Conservation (phyloP, 805 yeast species). For the Sugiyamaella qingdaonensis region DNA sequence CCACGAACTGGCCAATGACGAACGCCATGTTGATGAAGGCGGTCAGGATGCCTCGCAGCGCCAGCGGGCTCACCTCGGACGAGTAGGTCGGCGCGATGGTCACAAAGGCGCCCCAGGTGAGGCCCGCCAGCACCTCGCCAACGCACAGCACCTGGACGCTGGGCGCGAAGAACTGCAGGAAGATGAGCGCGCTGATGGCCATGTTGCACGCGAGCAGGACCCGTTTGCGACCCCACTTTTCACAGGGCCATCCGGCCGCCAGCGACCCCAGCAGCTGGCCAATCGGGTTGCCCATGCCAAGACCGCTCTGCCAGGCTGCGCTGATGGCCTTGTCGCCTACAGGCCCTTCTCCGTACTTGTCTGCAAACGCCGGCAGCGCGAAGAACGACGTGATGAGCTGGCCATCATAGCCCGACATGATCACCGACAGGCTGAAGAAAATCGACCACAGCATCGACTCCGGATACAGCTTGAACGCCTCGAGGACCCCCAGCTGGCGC, state of each 20-base stretch:
- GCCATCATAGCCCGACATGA: constrained; percentile 50
- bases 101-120: constrained; percentile 56
- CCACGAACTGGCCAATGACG: constrained; percentile 56
- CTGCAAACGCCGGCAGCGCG: constrained; percentile 43
- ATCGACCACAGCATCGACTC: constrained; percentile 47
- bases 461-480: constrained; percentile 41
- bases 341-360: constrained; percentile 39
- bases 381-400: constrained; percentile 41
- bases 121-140: constrained; percentile 38
- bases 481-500: constrained; percentile 28
- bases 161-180: constrained; percentile 49
- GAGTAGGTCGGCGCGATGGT: constrained; percentile 51
- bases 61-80: constrained; percentile 53
- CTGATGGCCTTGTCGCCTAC: constrained; percentile 20
- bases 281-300: constrained; percentile 31
- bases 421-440: constrained; percentile 40
- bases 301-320: constrained; percentile 30
- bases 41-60: constrained; percentile 48
- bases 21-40: constrained; percentile 52
- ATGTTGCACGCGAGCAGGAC: constrained; percentile 38
- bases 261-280: constrained; percentile 47
- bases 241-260: constrained; percentile 43
- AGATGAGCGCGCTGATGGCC: constrained; percentile 39
- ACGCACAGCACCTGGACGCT: constrained; percentile 36
- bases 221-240: constrained; percentile 44